Evolutionary conservation across 2,329 filamentous ascomycete genomes (phyloP), one percentile per base, ranked within the genome.

Genomic region (Diaporthe ilicicola): DNA sequence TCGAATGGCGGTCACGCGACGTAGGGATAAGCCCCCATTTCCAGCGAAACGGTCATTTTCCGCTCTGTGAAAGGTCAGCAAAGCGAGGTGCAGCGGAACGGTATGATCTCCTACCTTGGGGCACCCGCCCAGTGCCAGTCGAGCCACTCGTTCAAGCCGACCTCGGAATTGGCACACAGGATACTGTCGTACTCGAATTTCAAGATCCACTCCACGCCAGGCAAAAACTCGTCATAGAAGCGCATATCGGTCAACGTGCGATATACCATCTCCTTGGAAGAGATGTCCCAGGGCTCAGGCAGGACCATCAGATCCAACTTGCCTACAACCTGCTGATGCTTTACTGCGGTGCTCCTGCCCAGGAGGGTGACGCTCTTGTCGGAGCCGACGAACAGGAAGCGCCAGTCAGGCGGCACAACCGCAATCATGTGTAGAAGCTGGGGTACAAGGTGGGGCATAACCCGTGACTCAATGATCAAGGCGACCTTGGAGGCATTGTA

Each of bases 381-480:
- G 17, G 84, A 87, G 67, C 87, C 87, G 82, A 88, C 87, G 81
- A 88, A 88, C 50, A 83, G 82, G 79, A 88, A 88, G 37, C 83
- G 84, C 87, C 87, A 89, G 79, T 89, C 86, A 1, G 86, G 84
- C 5, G 87, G 87, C 2, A 89, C 84, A 24, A 89, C 85, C 4
- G 84, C 81, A 74, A 88, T 88, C 79, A 89, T 87, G 76, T 89
- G 87, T 29, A 89, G 81, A 77, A 88, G 80, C 48, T 88, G 80
- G 1, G 87, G 87, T 3, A 86, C 86, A 51, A 89, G 82, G 72
- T 84, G 79, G 3, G 86, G 82, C 44, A 82, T 81, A 1, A 84
- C 76, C 0, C 87, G 84, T 77, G 85, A 85, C 76, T 89, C 87
- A 72, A 90, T 84, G 24, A 90, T 81, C 13, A 90, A 82, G 39